A percentile compares a stretch with the other conserved stretches of the same genome.
Conservation (phyloP, 441 rosid genomes). For the Euphorbia celastroides region DNA sequence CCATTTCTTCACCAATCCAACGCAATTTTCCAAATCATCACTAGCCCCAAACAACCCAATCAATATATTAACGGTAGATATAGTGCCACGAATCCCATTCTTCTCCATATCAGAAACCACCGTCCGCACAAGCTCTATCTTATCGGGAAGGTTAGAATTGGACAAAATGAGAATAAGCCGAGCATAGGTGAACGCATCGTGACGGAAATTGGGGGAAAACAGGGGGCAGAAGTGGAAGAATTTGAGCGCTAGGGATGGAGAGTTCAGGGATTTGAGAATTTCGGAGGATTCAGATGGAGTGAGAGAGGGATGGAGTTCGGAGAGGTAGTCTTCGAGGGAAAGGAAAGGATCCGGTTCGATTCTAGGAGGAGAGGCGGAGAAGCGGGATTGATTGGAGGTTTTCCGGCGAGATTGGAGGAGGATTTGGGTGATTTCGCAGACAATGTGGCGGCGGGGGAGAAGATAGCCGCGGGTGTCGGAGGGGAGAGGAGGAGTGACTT, state of each 20-base stretch:
- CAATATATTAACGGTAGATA: constrained; percentile 72
- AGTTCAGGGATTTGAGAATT: constrained; percentile 70
- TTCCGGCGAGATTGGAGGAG: constrained; percentile 35
- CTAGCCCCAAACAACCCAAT: constrained; percentile 57
- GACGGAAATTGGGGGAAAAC: constrained; percentile 48
- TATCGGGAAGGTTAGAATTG: constrained; percentile 45
- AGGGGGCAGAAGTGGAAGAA: constrained; percentile 68
- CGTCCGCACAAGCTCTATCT: constrained; percentile 39
- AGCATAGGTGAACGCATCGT: constrained; percentile 54
- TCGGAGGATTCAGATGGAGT: constrained; percentile 72
- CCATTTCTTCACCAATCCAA: constrained; percentile 64
- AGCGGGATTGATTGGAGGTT: background rate
- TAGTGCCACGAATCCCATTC: constrained; percentile 46
- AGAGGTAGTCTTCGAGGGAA: constrained; percentile 52
- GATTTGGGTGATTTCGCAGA: constrained; percentile 58
- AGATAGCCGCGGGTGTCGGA: constrained; percentile 70
- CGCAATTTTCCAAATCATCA: constrained; percentile 51
- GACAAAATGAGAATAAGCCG: constrained; percentile 73
- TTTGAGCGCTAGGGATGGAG: constrained; percentile 52
- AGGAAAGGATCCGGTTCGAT: constrained; percentile 32
- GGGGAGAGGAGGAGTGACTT: constrained; percentile 54
- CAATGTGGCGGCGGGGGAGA: constrained; percentile 67
- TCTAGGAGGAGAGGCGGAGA: constrained; percentile 7
- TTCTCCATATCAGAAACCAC: constrained; percentile 54
- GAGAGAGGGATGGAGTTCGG: constrained; percentile 54